Percentiles rank a stretch among this genome's conserved stretches.
phyloP scores from a whole-genome alignment of 1,284 basidiomycete genomes.

The Ceratobasidium sp. region DNA sequence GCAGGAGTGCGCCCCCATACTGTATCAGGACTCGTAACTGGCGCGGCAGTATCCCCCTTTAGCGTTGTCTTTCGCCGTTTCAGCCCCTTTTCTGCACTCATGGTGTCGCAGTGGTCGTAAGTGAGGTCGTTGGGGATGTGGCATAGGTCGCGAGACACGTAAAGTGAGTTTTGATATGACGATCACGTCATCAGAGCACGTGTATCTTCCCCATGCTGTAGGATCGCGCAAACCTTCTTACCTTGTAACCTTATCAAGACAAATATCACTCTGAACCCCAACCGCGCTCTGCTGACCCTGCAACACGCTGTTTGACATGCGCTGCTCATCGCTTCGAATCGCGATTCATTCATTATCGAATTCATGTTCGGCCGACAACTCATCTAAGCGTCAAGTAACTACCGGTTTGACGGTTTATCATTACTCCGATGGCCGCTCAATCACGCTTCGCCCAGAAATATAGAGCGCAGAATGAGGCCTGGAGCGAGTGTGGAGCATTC shows the following conservation, averaged over 20 bases:
- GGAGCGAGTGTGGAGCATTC: too few species aligned
- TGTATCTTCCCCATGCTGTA: conserved; percentile 3
- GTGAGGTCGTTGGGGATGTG: not conserved
- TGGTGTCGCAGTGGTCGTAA: not conserved
- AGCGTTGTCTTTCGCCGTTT: conserved; percentile 1
- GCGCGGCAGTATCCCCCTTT: not conserved
- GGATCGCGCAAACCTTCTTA: not conserved
- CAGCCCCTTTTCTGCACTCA: conserved; percentile 10
- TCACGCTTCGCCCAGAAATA: too few species aligned
- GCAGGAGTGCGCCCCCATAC: conserved; percentile 30
- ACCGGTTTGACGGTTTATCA: too few species aligned
- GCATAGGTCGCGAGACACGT: conserved; percentile 11
- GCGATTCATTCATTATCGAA: not conserved
- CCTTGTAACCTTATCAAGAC: not conserved
- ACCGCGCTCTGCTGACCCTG: not conserved
- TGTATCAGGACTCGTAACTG: not conserved
- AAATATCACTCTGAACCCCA: not conserved
- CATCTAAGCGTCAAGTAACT: too few species aligned
- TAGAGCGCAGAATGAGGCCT: too few species aligned
- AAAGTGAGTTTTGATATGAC: not conserved
- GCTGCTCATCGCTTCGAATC: not conserved
- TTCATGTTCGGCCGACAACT: not conserved
- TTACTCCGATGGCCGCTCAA: too few species aligned
- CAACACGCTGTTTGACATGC: not conserved
- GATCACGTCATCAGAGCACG: conserved; percentile 27